Conservation (phyloP, 2,329 filamentous ascomycete species). For the Moelleriella libera region DNA sequence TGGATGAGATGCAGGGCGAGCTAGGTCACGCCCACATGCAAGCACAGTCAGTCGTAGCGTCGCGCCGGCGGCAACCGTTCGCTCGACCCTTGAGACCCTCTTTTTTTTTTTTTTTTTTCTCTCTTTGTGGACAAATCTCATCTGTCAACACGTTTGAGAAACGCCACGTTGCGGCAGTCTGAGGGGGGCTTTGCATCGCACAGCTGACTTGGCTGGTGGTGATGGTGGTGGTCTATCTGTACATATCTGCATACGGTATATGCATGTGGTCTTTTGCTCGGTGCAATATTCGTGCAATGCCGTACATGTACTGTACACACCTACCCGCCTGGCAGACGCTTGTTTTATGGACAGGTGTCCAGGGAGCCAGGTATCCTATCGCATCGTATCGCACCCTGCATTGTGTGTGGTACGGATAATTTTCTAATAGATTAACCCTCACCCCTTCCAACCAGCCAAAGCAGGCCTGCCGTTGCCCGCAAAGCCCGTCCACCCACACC, state of each 20-base stretch:
- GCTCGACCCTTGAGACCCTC: slow-evolving; percentile 1
- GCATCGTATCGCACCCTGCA: not conserved
- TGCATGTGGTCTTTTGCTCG: too few relatives aligned
- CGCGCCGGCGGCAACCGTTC: slow-evolving; percentile 1
- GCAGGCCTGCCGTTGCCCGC: not conserved
- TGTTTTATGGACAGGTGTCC: not conserved
- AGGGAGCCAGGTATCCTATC: not conserved
- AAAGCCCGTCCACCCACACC: not conserved
- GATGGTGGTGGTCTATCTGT: too few relatives aligned
- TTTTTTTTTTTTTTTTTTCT: not conserved
- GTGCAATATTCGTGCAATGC: too few relatives aligned
- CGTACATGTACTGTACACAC: too few relatives aligned
- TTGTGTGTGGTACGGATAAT: not conserved
- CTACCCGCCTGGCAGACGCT: not conserved
- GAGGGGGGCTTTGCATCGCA: too few relatives aligned
- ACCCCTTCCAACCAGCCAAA: not conserved
- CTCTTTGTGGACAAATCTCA: not conserved
- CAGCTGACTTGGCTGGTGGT: too few relatives aligned
- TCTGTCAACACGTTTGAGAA: too few relatives aligned
- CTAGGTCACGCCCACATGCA: not conserved
- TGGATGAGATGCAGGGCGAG: not conserved
- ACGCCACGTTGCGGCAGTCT: too few relatives aligned
- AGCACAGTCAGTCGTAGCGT: not conserved
- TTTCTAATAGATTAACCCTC: not conserved
- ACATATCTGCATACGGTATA: too few relatives aligned